Evolutionary conservation across 768 basidiomycete species (phyloP), one percentile per base, ranked within the genome.

Genomic region (Xerocomus spinulosus): DNA sequence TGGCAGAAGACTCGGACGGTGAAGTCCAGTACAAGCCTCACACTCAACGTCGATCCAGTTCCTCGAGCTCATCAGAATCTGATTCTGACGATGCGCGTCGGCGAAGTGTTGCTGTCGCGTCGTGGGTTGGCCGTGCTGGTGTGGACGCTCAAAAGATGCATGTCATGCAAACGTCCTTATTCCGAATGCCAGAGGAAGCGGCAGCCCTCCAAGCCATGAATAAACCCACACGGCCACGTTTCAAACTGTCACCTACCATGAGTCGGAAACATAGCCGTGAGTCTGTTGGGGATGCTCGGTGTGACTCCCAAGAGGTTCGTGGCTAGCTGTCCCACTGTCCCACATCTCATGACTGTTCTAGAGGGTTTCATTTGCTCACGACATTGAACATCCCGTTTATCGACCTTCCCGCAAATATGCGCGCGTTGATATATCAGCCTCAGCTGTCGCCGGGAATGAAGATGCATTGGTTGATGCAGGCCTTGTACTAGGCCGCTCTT

Each of bases 161-260:
- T 59, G 88, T 94, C 45, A 95, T 95, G 92, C 92, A 95, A 59
- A 82, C 87, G 0, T 85, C 87, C 28, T 69, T 95, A 44, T 95
- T 95, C 61, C 78, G 84, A 37, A 73, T 81, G 63, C 83, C 83
- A 13, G 85, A 88, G 61, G 84, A 86, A 58, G 83, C 79, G 13
- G 85, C 78, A 2, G 80, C 79, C 2, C 70, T 86, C 46, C 78
- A 75, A 54, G 79, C 77, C 28, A 57, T 79, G 55, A 77, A 75
- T 50, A 68, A 76, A 51, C 66, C 72, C 49, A 36, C 64, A 34
- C 67, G 67, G 14, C 52, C 66, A 17, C 68, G 62, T 54, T 67
- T 54, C 51, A 66, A 57, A 65, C 45, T 75, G 30, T 59, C 68
- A 7, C 73, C 70, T 39, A 57, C 66, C 0, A 53, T 78, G 41